A percentile compares a stretch with the other conserved stretches of the same genome.
These are phyloP conservation scores for Tuber indicum DNA, from an alignment of 495 filamentous ascomycete species.

Conservation along the genomic window DNA sequence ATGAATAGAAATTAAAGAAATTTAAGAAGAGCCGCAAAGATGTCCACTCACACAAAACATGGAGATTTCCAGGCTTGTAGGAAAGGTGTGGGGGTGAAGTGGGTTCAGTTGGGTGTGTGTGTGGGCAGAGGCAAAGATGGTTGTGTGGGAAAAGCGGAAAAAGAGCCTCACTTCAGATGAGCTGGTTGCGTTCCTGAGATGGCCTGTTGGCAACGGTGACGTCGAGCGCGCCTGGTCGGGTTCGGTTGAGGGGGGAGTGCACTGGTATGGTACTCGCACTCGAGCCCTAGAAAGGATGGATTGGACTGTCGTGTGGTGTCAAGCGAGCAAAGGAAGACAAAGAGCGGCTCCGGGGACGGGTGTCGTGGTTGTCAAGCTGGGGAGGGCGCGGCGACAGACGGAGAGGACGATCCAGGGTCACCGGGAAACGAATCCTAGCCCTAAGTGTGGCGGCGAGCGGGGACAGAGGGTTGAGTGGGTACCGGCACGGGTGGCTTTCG, in stretches of 20 bases:
- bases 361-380: slow-evolving; percentile 20
- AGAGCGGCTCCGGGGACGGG: slow-evolving; percentile 42
- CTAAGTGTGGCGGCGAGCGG: background rate
- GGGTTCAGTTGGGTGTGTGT: slow-evolving; percentile 19
- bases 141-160: slow-evolving; percentile 13
- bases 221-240: background rate
- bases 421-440: background rate
- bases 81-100: slow-evolving; percentile 19
- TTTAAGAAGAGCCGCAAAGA: slow-evolving; percentile 45
- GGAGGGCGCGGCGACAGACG: slow-evolving; percentile 19
- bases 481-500: no score
- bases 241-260: background rate
- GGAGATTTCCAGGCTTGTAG: slow-evolving; percentile 33
- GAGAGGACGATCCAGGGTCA: background rate
- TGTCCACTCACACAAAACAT: slow-evolving; percentile 44
- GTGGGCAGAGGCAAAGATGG: slow-evolving; percentile 27
- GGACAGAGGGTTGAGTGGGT: background rate
- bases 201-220: slow-evolving; percentile 1
- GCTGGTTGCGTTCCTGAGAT: slow-evolving; percentile 5
- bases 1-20: slow-evolving; percentile 30
- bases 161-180: slow-evolving; percentile 36
- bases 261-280: background rate
- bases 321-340: slow-evolving; percentile 43
- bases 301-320: slow-evolving; percentile 37
- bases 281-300: slow-evolving; percentile 27